Base-by-base conservation (phyloP, 177 flowering plant species). In the Vitis hybrid region DNA sequence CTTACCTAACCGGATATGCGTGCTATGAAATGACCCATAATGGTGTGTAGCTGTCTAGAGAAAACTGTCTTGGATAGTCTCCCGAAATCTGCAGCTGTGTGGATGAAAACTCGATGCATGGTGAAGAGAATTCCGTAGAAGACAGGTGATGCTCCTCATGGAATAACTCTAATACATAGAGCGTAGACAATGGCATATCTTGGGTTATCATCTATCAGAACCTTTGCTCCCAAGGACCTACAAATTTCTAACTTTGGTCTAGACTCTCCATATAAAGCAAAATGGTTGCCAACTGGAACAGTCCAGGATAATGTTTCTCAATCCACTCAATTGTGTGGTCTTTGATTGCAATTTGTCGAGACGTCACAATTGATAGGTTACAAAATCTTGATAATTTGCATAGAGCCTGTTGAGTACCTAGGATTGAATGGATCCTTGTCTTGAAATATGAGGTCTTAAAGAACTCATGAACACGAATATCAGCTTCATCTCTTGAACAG, bases 301-400 rank as follows among this genome's bases (percentile, higher is more conserved):
- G 51, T 55, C 89, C 91, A 4, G 91, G 94, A 73, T 77, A 93
- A 72, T 93, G 88, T 78, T 74, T 86, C 73, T 87, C 91, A 32
- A 93, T 77, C 98, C 98, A 93, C 76, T 89, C 89, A 72, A 93
- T 73, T 54, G 98, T 93, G 78, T 88, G 95, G 60, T 90, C 94
- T 80, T 89, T 93, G 68, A 93, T 93, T 52, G 74, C 90, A 83
- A 89, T 88, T 77, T 93, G 97, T 49, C 97, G 87, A 60, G 98
- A 91, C 98, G 98, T 93, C 57, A 93, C 98, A 71, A 93, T 84
- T 14, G 95, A 87, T 21, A 93, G 79, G 72, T 79, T 79, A 72
- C 92, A 93, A 72, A 82, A 80, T 73, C 79, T 78, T 55, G 98
- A 87, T 71, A 93, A 62, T 78, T 86, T 89, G 60, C 78, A 75